Evolutionary conservation across 2,329 filamentous ascomycete genomes (phyloP), one percentile per base, ranked within the genome.

Genomic region (Aspergillus thermomutatus): DNA sequence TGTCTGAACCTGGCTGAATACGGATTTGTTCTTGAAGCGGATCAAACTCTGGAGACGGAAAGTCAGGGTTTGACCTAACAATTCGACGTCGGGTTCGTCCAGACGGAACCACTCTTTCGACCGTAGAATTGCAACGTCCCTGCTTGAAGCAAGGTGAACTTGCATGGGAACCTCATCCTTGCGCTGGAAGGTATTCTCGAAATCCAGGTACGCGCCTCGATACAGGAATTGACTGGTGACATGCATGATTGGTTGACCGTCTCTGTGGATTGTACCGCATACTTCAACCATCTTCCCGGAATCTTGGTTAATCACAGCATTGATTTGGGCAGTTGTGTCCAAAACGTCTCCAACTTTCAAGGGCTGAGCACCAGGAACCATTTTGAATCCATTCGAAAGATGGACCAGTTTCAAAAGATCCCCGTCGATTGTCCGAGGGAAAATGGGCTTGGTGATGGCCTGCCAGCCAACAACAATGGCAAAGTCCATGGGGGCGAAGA

Each of bases 281-380:
- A 99, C 93, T 77, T 99, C 95, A 19, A 99, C 95, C 92, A 99
- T 97, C 83, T 99, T 99, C 49, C 94, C 94, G 58, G 94, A 92
- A 14, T 96, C 92, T 75, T 99, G 92, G 79, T 97, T 99, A 80
- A 99, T 89, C 68, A 99, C 92, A 17, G 94, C 92, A 68, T 99
- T 97, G 79, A 99, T 90, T 74, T 95, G 92, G 46, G 94, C 94
- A 54, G 91, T 96, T 3, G 94, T 97, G 60, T 91, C 87, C 21
- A 99, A 85, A 60, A 92, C 86, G 72, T 99, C 94, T 28, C 92
- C 94, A 79, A 96, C 96, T 83, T 96, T 95, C 60, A 99, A 79
- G 17, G 94, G 93, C 72, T 96, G 87, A 1, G 93, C 94, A 55
- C 95, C 94, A 28, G 94, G 92, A 64, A 97, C 85, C 94, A 99